Base-by-base conservation (phyloP, 75 land plant genomes). In the Chamaecyparis obtusa region DNA sequence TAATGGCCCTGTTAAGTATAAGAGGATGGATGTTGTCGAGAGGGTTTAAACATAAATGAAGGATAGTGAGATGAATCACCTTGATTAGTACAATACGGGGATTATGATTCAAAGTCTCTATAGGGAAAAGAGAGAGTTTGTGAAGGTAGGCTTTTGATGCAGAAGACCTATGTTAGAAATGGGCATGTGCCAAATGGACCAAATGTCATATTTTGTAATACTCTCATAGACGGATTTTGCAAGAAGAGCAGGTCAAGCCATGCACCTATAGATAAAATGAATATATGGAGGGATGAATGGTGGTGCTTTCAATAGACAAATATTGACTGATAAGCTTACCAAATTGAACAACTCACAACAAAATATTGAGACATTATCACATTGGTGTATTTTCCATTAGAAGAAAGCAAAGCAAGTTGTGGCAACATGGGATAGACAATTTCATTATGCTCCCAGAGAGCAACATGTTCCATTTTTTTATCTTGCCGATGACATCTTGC, bases 311-410 rank as follows among this genome's bases (percentile, higher is more conserved):
- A n/a, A n/a, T n/a, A n/a, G n/a, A n/a, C n/a, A n/a, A n/a, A n/a
- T n/a, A n/a, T n/a, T n/a, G n/a, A n/a, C n/a, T n/a, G n/a, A n/a
- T n/a, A n/a, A n/a, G n/a, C n/a, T n/a, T n/a, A n/a, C n/a, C n/a
- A n/a, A n/a, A n/a, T n/a, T n/a, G n/a, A n/a, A n/a, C n/a, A n/a
- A n/a, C n/a, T n/a, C n/a, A n/a, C n/a, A n/a, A n/a, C n/a, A n/a
- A n/a, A n/a, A n/a, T n/a, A n/a, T n/a, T n/a, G n/a, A n/a, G n/a
- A n/a, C 99, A 83, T 86, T 97, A 46, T 97, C 99, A 41, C 99
- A 97, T 80, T 97, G 99, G 99, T 97, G 99, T 88, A 97, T 97
- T 57, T 97, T 97, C 67, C 99, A 95, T 86, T 92, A 95, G 83
- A 95, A 92, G 85, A 95, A 92, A 84, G 99, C 97, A 76, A 92